These are phyloP conservation scores for Maudiozyma pseudohumilis DNA, from an alignment of 805 yeast species.

Conservation along the genomic window DNA sequence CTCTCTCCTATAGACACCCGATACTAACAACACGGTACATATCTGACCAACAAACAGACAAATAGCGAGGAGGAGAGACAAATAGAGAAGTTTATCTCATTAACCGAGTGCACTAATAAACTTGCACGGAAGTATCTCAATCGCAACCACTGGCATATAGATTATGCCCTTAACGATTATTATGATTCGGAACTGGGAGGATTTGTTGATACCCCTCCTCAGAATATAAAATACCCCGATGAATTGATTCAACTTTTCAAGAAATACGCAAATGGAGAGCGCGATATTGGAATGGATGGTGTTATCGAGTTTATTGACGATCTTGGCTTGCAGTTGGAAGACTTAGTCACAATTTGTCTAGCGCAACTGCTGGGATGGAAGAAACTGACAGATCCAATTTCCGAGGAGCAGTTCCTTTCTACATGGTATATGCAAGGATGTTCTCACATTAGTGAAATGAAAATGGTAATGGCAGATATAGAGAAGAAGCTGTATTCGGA, in stretches of 20 bases:
- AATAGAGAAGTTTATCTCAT: constrained; percentile 14
- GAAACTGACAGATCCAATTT: constrained; percentile 13
- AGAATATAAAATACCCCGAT: constrained; percentile 10
- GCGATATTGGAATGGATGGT: constrained; percentile 64
- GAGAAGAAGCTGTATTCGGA: constrained; percentile 29
- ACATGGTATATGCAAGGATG: constrained; percentile 21
- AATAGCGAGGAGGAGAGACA: no score
- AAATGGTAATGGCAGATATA: constrained; percentile 27
- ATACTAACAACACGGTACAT: no score
- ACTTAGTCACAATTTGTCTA: constrained; percentile 56
- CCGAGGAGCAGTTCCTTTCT: constrained; percentile 16
- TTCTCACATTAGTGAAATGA: constrained; percentile 40
- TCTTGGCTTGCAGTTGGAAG: constrained; percentile 64
- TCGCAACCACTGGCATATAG: constrained; percentile 22
- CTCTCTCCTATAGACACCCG: no score
- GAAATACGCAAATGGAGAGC: constrained; percentile 15
- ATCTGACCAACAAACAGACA: no score
- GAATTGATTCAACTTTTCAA: constrained; percentile 14
- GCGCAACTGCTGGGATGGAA: constrained; percentile 51
- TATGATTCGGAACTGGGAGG: constrained; percentile 23
- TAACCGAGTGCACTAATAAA: constrained; percentile 15
- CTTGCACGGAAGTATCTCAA: constrained; percentile 18
- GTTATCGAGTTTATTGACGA: constrained; percentile 60
- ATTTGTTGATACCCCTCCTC: constrained; percentile 4
- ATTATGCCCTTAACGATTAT: constrained; percentile 26